Evolutionary conservation across 192 early-diverging fungal genomes (phyloP).

Genomic region (Coemansia sp.): DNA sequence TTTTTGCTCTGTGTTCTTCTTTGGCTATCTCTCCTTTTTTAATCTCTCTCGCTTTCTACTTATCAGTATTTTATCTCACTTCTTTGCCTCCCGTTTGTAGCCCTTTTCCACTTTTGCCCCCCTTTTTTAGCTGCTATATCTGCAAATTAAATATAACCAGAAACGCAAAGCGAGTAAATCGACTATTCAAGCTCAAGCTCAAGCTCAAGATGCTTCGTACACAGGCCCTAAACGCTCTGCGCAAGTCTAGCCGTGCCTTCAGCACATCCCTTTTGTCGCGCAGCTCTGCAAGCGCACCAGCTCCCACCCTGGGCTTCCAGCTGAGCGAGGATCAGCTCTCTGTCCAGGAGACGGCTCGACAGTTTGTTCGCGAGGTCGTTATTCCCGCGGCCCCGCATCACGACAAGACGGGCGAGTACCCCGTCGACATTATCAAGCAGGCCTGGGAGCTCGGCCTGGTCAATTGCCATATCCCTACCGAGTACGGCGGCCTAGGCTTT

Average conservation of each 20-base stretch:
- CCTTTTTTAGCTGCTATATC: too few relatives aligned
- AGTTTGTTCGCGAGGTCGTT: constrained; percentile 86
- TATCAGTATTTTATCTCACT: neutral
- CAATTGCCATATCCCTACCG: constrained; percentile 84
- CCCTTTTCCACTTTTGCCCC: too few relatives aligned
- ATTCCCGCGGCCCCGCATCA: constrained; percentile 90
- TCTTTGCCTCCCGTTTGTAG: too few relatives aligned
- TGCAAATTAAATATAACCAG: too few relatives aligned
- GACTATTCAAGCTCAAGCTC: too few relatives aligned
- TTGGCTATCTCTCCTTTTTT: neutral
- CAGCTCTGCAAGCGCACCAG: constrained; percentile 14
- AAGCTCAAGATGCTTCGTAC: constrained; percentile 53
- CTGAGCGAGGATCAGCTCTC: constrained; percentile 80
- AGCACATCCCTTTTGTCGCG: constrained; percentile 18
- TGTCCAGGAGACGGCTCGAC: constrained; percentile 85
- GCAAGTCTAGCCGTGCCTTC: constrained; percentile 40
- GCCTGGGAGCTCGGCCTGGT: constrained; percentile 92
- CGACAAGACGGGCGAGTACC: constrained; percentile 92
- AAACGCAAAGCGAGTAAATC: too few relatives aligned
- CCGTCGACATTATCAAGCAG: constrained; percentile 74
- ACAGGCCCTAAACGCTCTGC: constrained; percentile 15
- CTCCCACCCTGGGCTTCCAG: constrained; percentile 56
- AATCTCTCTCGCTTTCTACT: neutral
- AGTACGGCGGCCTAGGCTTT: constrained; percentile 83
- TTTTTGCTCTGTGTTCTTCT: neutral